Conservation (phyloP, 768 basidiomycete species). For the Tephrocybe sp. region DNA sequence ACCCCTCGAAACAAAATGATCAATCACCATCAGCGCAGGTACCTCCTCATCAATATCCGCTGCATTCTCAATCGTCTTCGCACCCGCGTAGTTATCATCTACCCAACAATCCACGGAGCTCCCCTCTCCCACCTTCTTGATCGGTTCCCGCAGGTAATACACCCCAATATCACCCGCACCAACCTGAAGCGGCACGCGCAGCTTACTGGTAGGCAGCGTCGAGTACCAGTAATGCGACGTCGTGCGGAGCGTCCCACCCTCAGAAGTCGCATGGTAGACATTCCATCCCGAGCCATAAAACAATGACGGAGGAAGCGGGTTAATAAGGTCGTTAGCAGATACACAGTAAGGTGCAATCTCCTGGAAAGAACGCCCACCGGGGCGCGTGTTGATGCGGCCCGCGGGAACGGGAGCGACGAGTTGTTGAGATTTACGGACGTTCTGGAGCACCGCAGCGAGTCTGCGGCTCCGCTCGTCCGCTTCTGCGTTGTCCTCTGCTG, state of each 20-base stretch:
- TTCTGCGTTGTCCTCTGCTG: slow-evolving; percentile 29
- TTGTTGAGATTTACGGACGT: slow-evolving; percentile 4
- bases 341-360: slow-evolving; percentile 93
- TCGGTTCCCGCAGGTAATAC: slow-evolving; percentile 82
- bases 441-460: slow-evolving; percentile 32
- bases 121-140: slow-evolving; percentile 52
- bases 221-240: slow-evolving; percentile 90
- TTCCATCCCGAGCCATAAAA: slow-evolving; percentile 95
- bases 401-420: slow-evolving; percentile 55
- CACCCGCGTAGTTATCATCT: slow-evolving; percentile 88
- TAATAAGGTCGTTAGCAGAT: slow-evolving; percentile 96
- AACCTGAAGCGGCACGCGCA: slow-evolving; percentile 81
- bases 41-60: slow-evolving; percentile 59
- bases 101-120: slow-evolving; percentile 92
- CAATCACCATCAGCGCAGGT: slow-evolving; percentile 77
- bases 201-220: slow-evolving; percentile 75
- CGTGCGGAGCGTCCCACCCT: slow-evolving; percentile 45
- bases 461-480: slow-evolving; percentile 16
- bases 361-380: slow-evolving; percentile 57
- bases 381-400: slow-evolving; percentile 67
- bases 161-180: slow-evolving; percentile 92
- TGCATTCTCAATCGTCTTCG: slow-evolving; percentile 73
- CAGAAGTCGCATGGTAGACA: slow-evolving; percentile 61
- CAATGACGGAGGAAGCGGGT: slow-evolving; percentile 90
- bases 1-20: slow-evolving; percentile 79